Base-by-base conservation (phyloP, 2,329 filamentous ascomycete species). In the Alternaria sp. region DNA sequence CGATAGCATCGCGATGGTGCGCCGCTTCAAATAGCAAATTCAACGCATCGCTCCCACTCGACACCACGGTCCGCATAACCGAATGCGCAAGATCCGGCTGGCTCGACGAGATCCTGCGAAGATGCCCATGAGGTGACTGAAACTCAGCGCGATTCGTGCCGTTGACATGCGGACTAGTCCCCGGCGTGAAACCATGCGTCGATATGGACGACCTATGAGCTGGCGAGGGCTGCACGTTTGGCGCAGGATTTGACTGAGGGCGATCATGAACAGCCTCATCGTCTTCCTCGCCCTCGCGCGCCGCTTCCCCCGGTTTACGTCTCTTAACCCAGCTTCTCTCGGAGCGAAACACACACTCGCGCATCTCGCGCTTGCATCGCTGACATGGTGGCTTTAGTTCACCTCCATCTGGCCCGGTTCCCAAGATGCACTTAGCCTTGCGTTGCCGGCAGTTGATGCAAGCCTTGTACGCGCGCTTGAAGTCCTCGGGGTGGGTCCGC, bases 401-500 rank as follows among this genome's bases (percentile, higher is more conserved):
- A 61, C 80, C 80, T 40, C 76, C 78, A 59, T 81, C 76, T 3
- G 79, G 81, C 5, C 80, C 73, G 5, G 79, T 80, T 11, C 80
- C 80, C 25, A 85, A 72, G 43, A 86, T 83, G 66, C 84, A 86
- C 74, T 84, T 85, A 54, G 84, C 83, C 75, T 86, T 86, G 56
- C 83, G 80, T 68, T 84, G 82, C 54, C 84, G 83, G 69, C 84
- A 86, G 61, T 83, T 81, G 61, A 85, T 81, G 72, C 84, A 86
- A 21, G 84, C 84, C 74, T 86, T 86, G 81, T 86, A 86, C 40
- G 84, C 83, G 64, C 84, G 83, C 74, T 86, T 83, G 71, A 84
- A 85, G 55, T 83, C 77, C n/a, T 79, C 77, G 19, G 77, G 75
- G 68, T 78, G 74, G 62, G 76, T 75, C 67, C 77, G 70, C 69